These are phyloP conservation scores for Schizonepeta tenuifolia DNA, from an alignment of 257 asterid genomes.

Conservation along the genomic window DNA sequence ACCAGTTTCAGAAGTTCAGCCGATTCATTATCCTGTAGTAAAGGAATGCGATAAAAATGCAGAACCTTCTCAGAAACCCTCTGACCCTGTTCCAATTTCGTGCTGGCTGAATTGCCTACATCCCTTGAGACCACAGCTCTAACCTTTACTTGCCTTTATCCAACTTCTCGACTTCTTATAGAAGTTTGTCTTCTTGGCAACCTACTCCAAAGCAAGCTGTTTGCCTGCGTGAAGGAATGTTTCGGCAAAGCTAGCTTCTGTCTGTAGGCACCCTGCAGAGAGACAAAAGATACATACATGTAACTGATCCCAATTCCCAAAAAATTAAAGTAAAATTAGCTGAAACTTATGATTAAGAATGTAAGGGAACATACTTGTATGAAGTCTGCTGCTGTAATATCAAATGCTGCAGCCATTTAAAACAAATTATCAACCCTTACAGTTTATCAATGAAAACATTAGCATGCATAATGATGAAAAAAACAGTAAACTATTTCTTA, in stretches of 20 bases:
- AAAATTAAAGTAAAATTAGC: not conserved
- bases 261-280: slow-evolving; percentile 29
- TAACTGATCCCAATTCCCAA: not conserved
- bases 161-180: slow-evolving; percentile 10
- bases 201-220: slow-evolving; percentile 29
- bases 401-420: slow-evolving; percentile 61
- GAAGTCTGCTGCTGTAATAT: slow-evolving; percentile 65
- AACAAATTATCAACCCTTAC: slow-evolving; percentile 38
- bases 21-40: slow-evolving; percentile 38
- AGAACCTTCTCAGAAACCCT: slow-evolving; percentile 46
- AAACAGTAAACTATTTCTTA: too few relatives aligned
- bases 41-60: slow-evolving; percentile 48
- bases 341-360: not conserved
- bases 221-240: slow-evolving; percentile 26
- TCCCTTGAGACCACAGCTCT: slow-evolving; percentile 29
- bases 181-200: slow-evolving; percentile 6
- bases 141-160: slow-evolving; percentile 19
- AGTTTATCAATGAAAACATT: too few relatives aligned
- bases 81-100: slow-evolving; percentile 30
- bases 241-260: slow-evolving; percentile 31
- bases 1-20: slow-evolving; percentile 33
- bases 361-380: slow-evolving; percentile 46
- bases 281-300: not conserved
- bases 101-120: slow-evolving; percentile 18
- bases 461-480: too few relatives aligned